These are phyloP conservation scores for Nakazawaea ambrosiae DNA, from an alignment of 805 yeast species.

Conservation along the genomic window DNA sequence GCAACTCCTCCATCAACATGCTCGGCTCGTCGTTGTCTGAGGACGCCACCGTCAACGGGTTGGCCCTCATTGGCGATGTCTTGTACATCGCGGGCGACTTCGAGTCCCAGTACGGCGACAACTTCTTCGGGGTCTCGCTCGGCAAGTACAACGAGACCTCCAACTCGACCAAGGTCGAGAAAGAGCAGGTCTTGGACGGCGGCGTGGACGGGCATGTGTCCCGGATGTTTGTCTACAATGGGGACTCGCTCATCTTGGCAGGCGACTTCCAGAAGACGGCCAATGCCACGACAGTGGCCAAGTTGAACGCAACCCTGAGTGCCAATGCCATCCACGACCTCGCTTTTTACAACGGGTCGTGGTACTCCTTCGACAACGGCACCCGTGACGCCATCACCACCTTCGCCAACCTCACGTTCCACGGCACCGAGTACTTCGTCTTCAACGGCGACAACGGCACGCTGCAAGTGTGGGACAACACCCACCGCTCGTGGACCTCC, in stretches of 20 bases:
- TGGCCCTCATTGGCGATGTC: slow-evolving; percentile 24
- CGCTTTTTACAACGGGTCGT: slow-evolving; percentile 32
- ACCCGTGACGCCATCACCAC: slow-evolving; percentile 12
- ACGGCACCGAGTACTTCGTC: slow-evolving; percentile 33
- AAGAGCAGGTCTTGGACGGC: slow-evolving; percentile 20
- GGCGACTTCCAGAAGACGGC: slow-evolving; percentile 39
- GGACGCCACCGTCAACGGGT: slow-evolving; percentile 32
- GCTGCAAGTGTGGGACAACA: slow-evolving; percentile 34
- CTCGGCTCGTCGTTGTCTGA: slow-evolving; percentile 30
- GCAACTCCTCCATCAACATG: slow-evolving; percentile 40
- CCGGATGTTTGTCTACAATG: slow-evolving; percentile 21
- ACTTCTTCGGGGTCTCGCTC: slow-evolving; percentile 28
- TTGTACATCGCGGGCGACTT: slow-evolving; percentile 46
- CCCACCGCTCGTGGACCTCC: slow-evolving; percentile 28
- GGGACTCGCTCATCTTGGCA: slow-evolving; percentile 32
- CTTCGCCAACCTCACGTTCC: slow-evolving; percentile 28
- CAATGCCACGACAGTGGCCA: slow-evolving; percentile 16
- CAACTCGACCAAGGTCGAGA: slow-evolving; percentile 8
- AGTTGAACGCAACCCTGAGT: slow-evolving; percentile 15
- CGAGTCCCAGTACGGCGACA: slow-evolving; percentile 27
- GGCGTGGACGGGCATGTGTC: slow-evolving; percentile 34
- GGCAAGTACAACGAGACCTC: slow-evolving; percentile 15
- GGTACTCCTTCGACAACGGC: slow-evolving; percentile 36
- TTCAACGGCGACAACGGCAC: slow-evolving; percentile 24
- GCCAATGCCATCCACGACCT: slow-evolving; percentile 11